A percentile compares a stretch with the other conserved stretches of the same genome.
These are phyloP conservation scores for Parafenestella ontariensis DNA, from an alignment of 2,329 filamentous ascomycete genomes.

Conservation along the genomic window DNA sequence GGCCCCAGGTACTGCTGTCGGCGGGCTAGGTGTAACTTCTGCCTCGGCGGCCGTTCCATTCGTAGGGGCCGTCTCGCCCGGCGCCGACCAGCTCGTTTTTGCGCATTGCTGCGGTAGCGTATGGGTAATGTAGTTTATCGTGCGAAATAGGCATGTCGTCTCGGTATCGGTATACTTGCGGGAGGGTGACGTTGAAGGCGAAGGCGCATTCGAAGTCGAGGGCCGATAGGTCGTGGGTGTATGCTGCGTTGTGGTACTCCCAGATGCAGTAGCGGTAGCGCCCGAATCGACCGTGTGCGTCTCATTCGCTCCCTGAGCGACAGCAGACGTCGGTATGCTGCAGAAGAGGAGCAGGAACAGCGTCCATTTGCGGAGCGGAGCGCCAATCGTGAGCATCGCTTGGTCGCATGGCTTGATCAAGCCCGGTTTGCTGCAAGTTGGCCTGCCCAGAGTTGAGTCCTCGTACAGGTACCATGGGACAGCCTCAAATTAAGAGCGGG, in stretches of 20 bases:
- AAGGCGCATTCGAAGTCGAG: conserved; percentile 13
- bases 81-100: conserved; percentile 63
- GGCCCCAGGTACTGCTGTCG: conserved; percentile 14
- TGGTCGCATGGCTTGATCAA: conserved; percentile 46
- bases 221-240: conserved; percentile 13
- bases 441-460: conserved; percentile 15
- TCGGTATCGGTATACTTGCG: conserved; percentile 41
- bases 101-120: conserved; percentile 78
- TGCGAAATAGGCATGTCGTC: conserved; percentile 61
- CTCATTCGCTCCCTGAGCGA: conserved; percentile 43
- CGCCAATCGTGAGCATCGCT: conserved; percentile 50
- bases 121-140: conserved; percentile 84
- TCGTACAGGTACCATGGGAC: conserved; percentile 17
- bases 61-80: conserved; percentile 18
- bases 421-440: conserved; percentile 29
- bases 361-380: conserved; percentile 47
- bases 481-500: conserved; percentile 14
- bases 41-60: conserved; percentile 17
- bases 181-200: conserved; percentile 9
- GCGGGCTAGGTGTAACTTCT: conserved; percentile 16
- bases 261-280: conserved; percentile 35
- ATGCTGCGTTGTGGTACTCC: conserved; percentile 28
- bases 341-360: conserved; percentile 42
- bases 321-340: conserved; percentile 35
- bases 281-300: conserved; percentile 26